These are phyloP conservation scores for Euphorbia tirucalli DNA, from an alignment of 345 rosid genomes.

Conservation along the genomic window DNA sequence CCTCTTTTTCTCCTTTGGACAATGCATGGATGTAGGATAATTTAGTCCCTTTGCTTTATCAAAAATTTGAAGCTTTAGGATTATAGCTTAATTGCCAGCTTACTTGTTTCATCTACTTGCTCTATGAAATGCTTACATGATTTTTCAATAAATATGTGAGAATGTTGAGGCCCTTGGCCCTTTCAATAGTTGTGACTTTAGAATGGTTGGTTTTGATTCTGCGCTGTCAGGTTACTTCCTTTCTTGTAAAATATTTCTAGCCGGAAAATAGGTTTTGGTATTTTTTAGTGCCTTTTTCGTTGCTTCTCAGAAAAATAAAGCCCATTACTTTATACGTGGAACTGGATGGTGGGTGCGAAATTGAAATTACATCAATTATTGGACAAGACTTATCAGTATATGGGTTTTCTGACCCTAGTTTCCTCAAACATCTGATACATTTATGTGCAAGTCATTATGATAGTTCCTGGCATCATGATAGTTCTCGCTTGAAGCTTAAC, in stretches of 20 bases:
- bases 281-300: neutral
- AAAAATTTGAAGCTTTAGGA: neutral
- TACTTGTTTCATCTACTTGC: neutral
- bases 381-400: too few relatives aligned
- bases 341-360: neutral
- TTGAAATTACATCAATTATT: too few relatives aligned
- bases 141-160: neutral
- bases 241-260: neutral
- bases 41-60: neutral
- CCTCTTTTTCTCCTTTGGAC: too few relatives aligned
- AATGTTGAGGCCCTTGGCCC: neutral
- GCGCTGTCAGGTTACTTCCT: neutral
- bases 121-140: too few relatives aligned
- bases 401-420: too few relatives aligned
- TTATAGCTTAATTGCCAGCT: neutral
- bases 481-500: neutral
- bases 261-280: neutral
- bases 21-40: neutral
- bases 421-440: too few relatives aligned
- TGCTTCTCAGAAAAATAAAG: neutral
- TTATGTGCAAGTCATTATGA: neutral
- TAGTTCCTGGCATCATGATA: too few relatives aligned
- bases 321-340: neutral
- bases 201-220: neutral
- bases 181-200: neutral